These are phyloP conservation scores for Phytophthora pinifolia DNA, from an alignment of 352 stramenopile genomes.

Conservation along the genomic window DNA sequence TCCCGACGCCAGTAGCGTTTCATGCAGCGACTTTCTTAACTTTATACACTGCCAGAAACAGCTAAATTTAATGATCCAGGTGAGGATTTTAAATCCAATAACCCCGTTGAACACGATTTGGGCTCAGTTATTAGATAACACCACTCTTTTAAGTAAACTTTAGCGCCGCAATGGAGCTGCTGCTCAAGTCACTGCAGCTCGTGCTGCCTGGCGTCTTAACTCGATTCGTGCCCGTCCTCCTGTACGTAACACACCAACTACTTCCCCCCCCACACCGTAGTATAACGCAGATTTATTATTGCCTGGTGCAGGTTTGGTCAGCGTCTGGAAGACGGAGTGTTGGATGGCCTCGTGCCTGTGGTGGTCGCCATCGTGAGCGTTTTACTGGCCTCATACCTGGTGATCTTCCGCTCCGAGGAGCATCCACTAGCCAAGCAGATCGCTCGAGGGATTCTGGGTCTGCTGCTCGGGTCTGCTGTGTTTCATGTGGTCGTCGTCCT, in stretches of 20 bases:
- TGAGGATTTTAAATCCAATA: too few species aligned
- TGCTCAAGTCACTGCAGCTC: slow-evolving; percentile 26
- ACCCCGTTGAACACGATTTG: too few species aligned
- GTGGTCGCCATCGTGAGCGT: slow-evolving; percentile 31
- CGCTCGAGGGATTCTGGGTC: slow-evolving; percentile 26
- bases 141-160: too few species aligned
- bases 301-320: slow-evolving; percentile 23
- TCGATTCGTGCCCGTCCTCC: slow-evolving; percentile 24
- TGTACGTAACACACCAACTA: slow-evolving; percentile 8
- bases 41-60: too few species aligned
- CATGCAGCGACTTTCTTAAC: too few species aligned
- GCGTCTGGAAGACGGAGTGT: slow-evolving; percentile 51
- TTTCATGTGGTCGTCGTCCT: slow-evolving; percentile 70
- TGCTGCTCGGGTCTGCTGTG: slow-evolving; percentile 37
- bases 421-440: slow-evolving; percentile 8
- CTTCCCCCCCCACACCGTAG: neutral
- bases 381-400: slow-evolving; percentile 32
- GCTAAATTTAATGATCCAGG: too few species aligned
- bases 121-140: too few species aligned
- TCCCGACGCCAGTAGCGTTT: too few species aligned
- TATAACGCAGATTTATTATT: neutral
- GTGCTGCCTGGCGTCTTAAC: slow-evolving; percentile 18
- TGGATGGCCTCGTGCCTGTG: slow-evolving; percentile 40
- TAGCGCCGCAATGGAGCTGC: slow-evolving; percentile 29
- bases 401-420: slow-evolving; percentile 31